These are phyloP conservation scores for Rugonectria rugulosa DNA, from an alignment of 2,329 filamentous ascomycete species.

Conservation along the genomic window DNA sequence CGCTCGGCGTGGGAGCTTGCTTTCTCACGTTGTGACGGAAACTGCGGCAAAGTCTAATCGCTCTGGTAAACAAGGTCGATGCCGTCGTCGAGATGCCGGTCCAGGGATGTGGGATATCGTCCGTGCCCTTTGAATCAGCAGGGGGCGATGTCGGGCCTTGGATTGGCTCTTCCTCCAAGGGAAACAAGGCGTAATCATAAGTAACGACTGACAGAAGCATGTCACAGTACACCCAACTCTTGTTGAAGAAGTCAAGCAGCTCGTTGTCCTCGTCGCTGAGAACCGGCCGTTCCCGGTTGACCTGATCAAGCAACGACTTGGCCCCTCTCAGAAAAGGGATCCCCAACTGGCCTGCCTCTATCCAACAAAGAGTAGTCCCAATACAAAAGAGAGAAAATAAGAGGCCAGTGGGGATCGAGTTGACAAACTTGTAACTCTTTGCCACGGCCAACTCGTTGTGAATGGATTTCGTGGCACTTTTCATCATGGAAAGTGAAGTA, in stretches of 20 bases:
- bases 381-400: conserved; percentile 50
- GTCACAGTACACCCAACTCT: conserved; percentile 50
- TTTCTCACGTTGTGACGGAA: conserved; percentile 39
- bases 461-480: conserved; percentile 44
- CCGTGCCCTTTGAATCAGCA: conserved; percentile 17
- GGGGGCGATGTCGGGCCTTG: conserved; percentile 7
- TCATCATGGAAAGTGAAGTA: conserved; percentile 43
- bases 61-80: conserved; percentile 44
- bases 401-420: conserved; percentile 43
- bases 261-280: conserved; percentile 33
- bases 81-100: conserved; percentile 46
- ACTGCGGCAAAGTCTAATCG: conserved; percentile 46
- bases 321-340: conserved; percentile 43
- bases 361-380: conserved; percentile 50
- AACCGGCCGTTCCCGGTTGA: conserved; percentile 31
- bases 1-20: conserved; percentile 32
- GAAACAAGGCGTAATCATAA: conserved; percentile 37
- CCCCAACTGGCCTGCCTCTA: conserved; percentile 45
- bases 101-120: conserved; percentile 46
- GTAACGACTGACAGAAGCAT: conserved; percentile 49
- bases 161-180: conserved; percentile 19
- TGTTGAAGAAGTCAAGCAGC: conserved; percentile 47
- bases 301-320: conserved; percentile 35
- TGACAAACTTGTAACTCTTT: conserved; percentile 30
- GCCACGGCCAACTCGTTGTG: conserved; percentile 42